Conservation (phyloP, 2,329 filamentous ascomycete genomes). For the Karstenula rhodostoma region DNA sequence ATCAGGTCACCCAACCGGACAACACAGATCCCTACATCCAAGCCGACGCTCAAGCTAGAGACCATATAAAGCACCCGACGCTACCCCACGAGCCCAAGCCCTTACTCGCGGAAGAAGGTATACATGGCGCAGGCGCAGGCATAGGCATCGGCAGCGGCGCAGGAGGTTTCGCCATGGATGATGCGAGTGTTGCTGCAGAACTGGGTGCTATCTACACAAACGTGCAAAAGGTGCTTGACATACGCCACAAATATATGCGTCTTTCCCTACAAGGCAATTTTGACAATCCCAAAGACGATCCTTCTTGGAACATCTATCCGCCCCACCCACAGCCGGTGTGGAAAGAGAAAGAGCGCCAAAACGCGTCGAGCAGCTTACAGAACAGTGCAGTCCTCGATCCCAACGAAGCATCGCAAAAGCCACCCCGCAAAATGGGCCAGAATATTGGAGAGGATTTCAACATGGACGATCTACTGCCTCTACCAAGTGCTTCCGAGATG, state of each 20-base stretch:
- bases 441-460: constrained; percentile 94
- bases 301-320: constrained; percentile 88
- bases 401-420: constrained; percentile 47
- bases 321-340: constrained; percentile 91
- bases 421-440: constrained; percentile 82
- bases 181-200: constrained; percentile 83
- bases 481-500: constrained; percentile 75
- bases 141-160: constrained; percentile 68
- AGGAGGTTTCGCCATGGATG: constrained; percentile 73
- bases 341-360: constrained; percentile 63
- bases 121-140: constrained; percentile 66
- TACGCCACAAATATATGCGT: constrained; percentile 86
- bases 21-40: constrained; percentile 47
- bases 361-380: constrained; percentile 48
- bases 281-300: constrained; percentile 88
- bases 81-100: constrained; percentile 66
- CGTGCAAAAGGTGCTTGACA: constrained; percentile 87
- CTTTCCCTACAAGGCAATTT: constrained; percentile 81
- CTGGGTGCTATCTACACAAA: constrained; percentile 86
- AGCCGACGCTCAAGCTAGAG: constrained; percentile 58
- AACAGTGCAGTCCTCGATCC: constrained; percentile 48
- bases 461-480: constrained; percentile 76
- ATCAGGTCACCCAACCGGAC: constrained; percentile 22
- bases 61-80: constrained; percentile 59
- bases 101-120: constrained; percentile 61